phyloP scores from a whole-genome alignment of 208 protist species.

The Wallacemonas sp. region DNA sequence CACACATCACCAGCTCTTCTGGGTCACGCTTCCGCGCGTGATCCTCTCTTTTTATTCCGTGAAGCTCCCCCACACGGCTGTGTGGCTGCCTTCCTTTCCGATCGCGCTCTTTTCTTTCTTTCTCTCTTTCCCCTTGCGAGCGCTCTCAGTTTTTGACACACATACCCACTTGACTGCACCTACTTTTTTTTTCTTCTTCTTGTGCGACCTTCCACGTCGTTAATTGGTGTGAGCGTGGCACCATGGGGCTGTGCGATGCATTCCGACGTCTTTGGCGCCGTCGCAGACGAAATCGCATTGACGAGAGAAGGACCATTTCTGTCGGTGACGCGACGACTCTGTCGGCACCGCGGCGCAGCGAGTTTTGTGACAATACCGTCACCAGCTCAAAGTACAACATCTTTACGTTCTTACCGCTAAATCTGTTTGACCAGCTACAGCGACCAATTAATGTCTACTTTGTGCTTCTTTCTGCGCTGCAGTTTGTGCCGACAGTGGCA shows the following conservation, averaged over 20 bases:
- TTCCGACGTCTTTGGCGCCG: neutral
- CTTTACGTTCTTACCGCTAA: slow-evolving; percentile 94
- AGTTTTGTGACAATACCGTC: slow-evolving; percentile 81
- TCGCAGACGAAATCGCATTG: slow-evolving; percentile 16
- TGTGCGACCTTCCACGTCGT: neutral
- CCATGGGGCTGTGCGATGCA: neutral
- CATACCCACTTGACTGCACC: too few relatives aligned
- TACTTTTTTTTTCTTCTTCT: slow-evolving; percentile 17
- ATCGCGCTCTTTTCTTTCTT: too few relatives aligned
- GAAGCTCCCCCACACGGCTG: too few relatives aligned
- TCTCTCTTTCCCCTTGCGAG: too few relatives aligned
- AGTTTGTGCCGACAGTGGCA: slow-evolving; percentile 80
- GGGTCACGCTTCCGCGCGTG: too few relatives aligned
- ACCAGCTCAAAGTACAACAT: slow-evolving; percentile 94
- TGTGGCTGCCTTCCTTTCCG: too few relatives aligned
- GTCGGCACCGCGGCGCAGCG: neutral
- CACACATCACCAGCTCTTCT: too few relatives aligned
- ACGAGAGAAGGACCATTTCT: slow-evolving; percentile 36
- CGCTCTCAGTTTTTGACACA: too few relatives aligned
- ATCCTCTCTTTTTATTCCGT: too few relatives aligned
- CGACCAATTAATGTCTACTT: slow-evolving; percentile 96
- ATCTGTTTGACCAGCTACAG: slow-evolving; percentile 96
- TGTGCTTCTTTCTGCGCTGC: slow-evolving; percentile 85
- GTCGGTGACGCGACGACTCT: slow-evolving; percentile 16
- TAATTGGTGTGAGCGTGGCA: neutral